A percentile compares a stretch with the other conserved stretches of the same genome.
Evolutionary conservation across 2,329 filamentous ascomycete species (phyloP).

Genomic region (Ascomycota sp.): DNA sequence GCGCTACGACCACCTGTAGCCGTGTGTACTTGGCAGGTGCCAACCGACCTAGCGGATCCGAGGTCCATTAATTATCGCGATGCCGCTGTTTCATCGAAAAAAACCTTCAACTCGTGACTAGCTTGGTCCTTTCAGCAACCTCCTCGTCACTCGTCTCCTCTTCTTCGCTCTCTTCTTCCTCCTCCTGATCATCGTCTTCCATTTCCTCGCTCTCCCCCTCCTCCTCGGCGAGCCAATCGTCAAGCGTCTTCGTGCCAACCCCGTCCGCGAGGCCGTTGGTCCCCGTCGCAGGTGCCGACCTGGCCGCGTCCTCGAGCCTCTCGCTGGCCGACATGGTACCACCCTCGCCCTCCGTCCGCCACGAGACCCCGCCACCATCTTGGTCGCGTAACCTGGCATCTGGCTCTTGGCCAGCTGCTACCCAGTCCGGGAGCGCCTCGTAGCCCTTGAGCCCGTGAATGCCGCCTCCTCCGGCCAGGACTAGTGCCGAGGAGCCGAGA

Average conservation of each 20-base stretch:
- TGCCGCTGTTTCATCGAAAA: too few species aligned
- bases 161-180: constrained; percentile 28
- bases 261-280: constrained; percentile 31
- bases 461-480: constrained; percentile 58
- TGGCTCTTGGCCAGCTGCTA: constrained; percentile 59
- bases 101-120: too few species aligned
- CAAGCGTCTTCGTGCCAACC: constrained; percentile 53
- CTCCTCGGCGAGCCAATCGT: constrained; percentile 78
- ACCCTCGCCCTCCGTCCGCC: constrained; percentile 11
- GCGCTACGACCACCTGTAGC: too few species aligned
- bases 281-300: constrained; percentile 17
- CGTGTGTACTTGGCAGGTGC: too few species aligned
- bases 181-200: constrained; percentile 22
- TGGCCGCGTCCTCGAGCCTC: constrained; percentile 37
- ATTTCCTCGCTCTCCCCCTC: constrained; percentile 19
- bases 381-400: constrained; percentile 51
- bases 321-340: constrained; percentile 36
- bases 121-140: too few species aligned
- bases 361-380: constrained; percentile 13
- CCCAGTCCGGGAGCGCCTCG: constrained; percentile 65
- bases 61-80: too few species aligned
- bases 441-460: constrained; percentile 62
- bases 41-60: too few species aligned
- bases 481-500: constrained; percentile 69
- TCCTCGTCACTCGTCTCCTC: constrained; percentile 26